Percentiles rank a stretch among this genome's conserved stretches.
Evolutionary conservation across 495 filamentous ascomycete genomes (phyloP).

Genomic region (Hypoxylon trugodes): DNA sequence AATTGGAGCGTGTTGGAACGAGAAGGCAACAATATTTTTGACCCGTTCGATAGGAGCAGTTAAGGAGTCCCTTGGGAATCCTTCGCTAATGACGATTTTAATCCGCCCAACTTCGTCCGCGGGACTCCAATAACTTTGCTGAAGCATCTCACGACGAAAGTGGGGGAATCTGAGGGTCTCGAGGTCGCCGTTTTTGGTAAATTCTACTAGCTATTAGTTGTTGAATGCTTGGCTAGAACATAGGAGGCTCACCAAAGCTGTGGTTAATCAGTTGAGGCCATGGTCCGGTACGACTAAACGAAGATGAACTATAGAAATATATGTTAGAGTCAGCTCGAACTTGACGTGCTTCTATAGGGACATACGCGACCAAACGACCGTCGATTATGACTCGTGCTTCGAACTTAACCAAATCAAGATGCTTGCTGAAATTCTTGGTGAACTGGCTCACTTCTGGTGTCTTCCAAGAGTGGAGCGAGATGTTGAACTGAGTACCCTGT

Average conservation of each 20-base stretch:
- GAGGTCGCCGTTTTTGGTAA: conserved; percentile 69
- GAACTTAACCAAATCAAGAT: conserved; percentile 67
- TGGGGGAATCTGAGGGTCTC: conserved; percentile 74
- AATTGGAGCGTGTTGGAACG: conserved; percentile 86
- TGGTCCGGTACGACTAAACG: conserved; percentile 62
- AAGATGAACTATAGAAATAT: conserved; percentile 54
- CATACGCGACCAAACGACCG: conserved; percentile 71
- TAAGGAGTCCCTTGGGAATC: conserved; percentile 63
- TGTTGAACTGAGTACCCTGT: conserved; percentile 68
- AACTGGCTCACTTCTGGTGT: conserved; percentile 68
- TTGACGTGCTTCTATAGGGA: background rate
- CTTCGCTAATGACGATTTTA: conserved; percentile 80
- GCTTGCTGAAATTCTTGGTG: conserved; percentile 67
- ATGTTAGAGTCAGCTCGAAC: background rate
- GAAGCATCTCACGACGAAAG: conserved; percentile 76
- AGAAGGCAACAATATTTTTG: conserved; percentile 78
- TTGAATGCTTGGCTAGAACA: background rate
- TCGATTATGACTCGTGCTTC: conserved; percentile 77
- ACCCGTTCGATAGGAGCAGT: conserved; percentile 70
- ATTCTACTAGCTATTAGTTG: conserved; percentile 51
- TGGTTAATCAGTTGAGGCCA: conserved; percentile 67
- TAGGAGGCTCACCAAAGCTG: conserved; percentile 54
- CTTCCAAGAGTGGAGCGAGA: conserved; percentile 87
- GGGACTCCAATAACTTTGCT: conserved; percentile 76
- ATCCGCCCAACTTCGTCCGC: conserved; percentile 76